phyloP scores from a whole-genome alignment of 169 alveolate species.

The Theileria sp. region DNA sequence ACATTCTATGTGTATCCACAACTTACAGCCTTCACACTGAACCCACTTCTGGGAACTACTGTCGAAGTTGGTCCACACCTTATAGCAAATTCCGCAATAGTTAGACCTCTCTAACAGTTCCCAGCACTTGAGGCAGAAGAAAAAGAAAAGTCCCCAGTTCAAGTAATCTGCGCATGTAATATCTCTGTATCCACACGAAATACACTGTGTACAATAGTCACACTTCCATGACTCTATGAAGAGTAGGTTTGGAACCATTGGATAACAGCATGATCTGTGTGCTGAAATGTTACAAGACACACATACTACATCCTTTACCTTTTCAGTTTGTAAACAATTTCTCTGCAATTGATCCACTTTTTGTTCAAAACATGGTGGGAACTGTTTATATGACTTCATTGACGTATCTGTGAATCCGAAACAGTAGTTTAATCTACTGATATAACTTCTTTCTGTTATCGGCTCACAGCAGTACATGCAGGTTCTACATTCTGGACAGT shows the following conservation, averaged over 20 bases:
- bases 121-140: conserved; percentile 71
- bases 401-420: conserved; percentile 35
- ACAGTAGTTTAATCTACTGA: conserved; percentile 26
- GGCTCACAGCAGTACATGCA: conserved; percentile 50
- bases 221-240: conserved; percentile 74
- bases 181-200: conserved; percentile 73
- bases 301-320: conserved; percentile 67
- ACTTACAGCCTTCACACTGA: conserved; percentile 81
- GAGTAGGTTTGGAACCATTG: conserved; percentile 70
- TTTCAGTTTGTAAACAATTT: conserved; percentile 48
- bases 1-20: conserved; percentile 81
- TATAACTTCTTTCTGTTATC: conserved; percentile 14
- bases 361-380: conserved; percentile 61
- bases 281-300: conserved; percentile 73
- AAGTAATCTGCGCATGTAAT: conserved; percentile 65
- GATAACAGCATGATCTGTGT: conserved; percentile 78
- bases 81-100: conserved; percentile 75
- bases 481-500: conserved; percentile 34
- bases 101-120: conserved; percentile 68
- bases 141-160: conserved; percentile 74
- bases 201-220: conserved; percentile 74
- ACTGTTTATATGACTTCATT: conserved; percentile 36
- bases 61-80: conserved; percentile 62
- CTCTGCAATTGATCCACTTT: conserved; percentile 60
- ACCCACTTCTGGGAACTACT: conserved; percentile 62